A percentile compares a stretch with the other conserved stretches of the same genome.
Conservation (phyloP, 768 basidiomycete genomes). For the Agrocybe pediades region DNA sequence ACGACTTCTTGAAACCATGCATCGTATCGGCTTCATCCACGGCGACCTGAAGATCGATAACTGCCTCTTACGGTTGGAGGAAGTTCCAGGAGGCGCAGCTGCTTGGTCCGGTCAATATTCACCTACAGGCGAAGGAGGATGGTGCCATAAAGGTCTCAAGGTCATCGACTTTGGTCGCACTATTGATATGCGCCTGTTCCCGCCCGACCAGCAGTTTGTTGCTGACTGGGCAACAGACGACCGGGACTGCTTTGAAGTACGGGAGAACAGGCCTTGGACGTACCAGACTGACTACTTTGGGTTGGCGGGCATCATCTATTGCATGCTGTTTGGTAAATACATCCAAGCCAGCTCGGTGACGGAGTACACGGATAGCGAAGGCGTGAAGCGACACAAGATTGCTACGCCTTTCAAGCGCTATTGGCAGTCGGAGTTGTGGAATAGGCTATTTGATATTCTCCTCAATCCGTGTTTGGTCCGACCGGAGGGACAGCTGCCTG, state of each 20-base stretch:
- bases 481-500: constrained; percentile 63
- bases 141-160: constrained; percentile 85
- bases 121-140: constrained; percentile 78
- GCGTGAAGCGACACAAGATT: constrained; percentile 57
- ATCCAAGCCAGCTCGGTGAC: constrained; percentile 72
- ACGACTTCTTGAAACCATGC: constrained; percentile 80
- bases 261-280: constrained; percentile 84
- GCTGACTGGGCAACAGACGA: constrained; percentile 90
- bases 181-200: constrained; percentile 85
- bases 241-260: constrained; percentile 90
- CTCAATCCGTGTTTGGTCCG: constrained; percentile 77
- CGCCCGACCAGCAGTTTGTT: constrained; percentile 74
- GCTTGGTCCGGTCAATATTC: constrained; percentile 80
- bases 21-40: constrained; percentile 85
- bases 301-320: constrained; percentile 92
- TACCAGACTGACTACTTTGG: constrained; percentile 97
- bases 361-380: constrained; percentile 30
- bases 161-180: constrained; percentile 98
- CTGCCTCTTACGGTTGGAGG: constrained; percentile 90
- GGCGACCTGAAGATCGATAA: constrained; percentile 99
- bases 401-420: constrained; percentile 87
- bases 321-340: constrained; percentile 96
- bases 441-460: constrained; percentile 75
- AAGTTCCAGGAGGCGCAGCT: constrained; percentile 68
- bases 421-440: constrained; percentile 93